Base-by-base conservation (phyloP, 129 eudicot genomes). In the Ambrosia trifida region DNA sequence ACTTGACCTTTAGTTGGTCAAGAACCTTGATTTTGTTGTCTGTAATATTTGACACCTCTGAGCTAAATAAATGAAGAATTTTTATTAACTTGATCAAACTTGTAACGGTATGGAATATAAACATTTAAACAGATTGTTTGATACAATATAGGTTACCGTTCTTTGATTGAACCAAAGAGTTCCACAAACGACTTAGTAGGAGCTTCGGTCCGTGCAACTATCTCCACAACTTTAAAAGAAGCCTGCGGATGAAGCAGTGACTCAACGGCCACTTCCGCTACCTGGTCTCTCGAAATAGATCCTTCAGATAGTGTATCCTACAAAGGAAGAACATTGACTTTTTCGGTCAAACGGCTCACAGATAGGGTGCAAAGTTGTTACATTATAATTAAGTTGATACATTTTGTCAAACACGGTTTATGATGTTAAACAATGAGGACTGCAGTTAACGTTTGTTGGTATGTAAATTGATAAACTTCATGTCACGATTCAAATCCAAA, bases 261-360 rank as follows among this genome's bases (percentile, higher is more conserved):
- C 85, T 87, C 93, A 24, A 89, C 89, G 16, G 96, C 95, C 72
- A 89, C 95, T 73, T 94, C 95, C 0, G 95, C 98, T 24, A 94
- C 98, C 53, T 87, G 95, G 84, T 89, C 98, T 68, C 98, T 83
- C 1, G 98, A 94, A 70, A 94, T 94, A 0, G 96, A 87, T 28
- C 95, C 96, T 67, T 83, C 90, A 5, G 72, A 87, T 2, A 94
- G 79, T 0, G 85, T 87, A 78, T 94, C 98, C 98, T 89, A 51
- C 52, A 68, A 20, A 41, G 0, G 43, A 3, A 50, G 47, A 17
- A 14, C 30, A 14, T 14, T 20, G 64, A 50, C 66, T 40, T 70
- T 7, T 49, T 14, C 49, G 53, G 52, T 68, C 62, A 69, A 57
- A 76, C 19, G 3, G 36, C 45, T 43, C 76, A 47, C 41, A 59